Conservation (phyloP, 352 stramenopile species). For the Blastocystis sp. region DNA sequence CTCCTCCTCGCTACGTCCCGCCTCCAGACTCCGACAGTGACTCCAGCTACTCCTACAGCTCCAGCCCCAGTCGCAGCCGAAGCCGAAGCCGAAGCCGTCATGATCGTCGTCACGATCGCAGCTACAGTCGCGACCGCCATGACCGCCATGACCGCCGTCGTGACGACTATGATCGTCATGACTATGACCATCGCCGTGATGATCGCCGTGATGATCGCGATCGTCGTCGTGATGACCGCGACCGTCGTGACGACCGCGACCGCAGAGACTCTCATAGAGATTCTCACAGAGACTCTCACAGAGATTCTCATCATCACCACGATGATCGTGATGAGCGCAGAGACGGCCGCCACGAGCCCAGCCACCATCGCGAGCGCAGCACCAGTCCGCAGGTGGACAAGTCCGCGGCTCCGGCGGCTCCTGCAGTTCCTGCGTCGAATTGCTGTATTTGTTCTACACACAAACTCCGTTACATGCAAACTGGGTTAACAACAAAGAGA, state of each 20-base stretch:
- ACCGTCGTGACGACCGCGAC: background rate
- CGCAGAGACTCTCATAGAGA: background rate
- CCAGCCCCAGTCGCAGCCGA: slow-evolving; percentile 16
- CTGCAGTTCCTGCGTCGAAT: too few relatives aligned
- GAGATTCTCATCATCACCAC: background rate
- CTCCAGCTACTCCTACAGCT: background rate
- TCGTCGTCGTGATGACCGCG: background rate
- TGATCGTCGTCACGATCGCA: background rate
- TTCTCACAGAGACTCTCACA: background rate
- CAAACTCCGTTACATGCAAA: too few relatives aligned
- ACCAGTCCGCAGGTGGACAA: too few relatives aligned
- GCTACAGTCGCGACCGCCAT: slow-evolving; percentile 30
- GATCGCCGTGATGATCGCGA: background rate
- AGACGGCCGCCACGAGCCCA: background rate
- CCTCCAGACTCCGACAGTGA: slow-evolving; percentile 6
- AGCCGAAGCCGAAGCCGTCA: slow-evolving; percentile 25
- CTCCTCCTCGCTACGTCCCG: slow-evolving; percentile 3
- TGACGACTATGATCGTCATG: slow-evolving; percentile 9
- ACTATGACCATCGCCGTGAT: background rate
- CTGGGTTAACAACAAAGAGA: too few relatives aligned
- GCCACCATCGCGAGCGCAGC: background rate
- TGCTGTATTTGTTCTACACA: too few relatives aligned
- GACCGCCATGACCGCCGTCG: background rate
- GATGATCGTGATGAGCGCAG: background rate
- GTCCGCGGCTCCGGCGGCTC: too few relatives aligned